These are phyloP conservation scores for Clarkia xantiana DNA, from an alignment of 345 rosid genomes.

Conservation along the genomic window DNA sequence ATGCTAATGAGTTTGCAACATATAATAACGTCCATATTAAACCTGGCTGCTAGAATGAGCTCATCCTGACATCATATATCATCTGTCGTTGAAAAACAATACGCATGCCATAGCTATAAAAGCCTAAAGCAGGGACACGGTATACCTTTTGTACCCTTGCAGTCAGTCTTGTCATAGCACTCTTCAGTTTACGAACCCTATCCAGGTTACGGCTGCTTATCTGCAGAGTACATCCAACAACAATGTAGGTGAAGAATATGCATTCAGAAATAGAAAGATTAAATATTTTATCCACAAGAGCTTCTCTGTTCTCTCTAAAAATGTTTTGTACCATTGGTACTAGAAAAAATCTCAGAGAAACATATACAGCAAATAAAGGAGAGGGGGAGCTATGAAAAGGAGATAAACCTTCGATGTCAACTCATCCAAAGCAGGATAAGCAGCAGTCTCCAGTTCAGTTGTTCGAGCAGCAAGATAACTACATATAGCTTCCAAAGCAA, in stretches of 20 bases:
- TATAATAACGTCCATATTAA: no score
- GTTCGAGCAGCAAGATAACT: slow-evolving; percentile 88
- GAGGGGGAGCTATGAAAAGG: neutral
- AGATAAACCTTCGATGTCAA: slow-evolving; percentile 74
- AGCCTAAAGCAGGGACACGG: neutral
- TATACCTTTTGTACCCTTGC: slow-evolving; percentile 90
- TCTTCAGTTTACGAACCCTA: slow-evolving; percentile 89
- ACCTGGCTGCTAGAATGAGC: no score
- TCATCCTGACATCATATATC: no score
- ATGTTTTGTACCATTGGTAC: no score
- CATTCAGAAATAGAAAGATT: neutral
- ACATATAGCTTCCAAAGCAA: slow-evolving; percentile 89
- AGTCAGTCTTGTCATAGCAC: slow-evolving; percentile 91
- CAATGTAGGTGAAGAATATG: neutral
- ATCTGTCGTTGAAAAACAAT: neutral
- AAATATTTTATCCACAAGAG: no score
- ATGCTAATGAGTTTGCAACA: no score
- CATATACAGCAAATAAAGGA: no score
- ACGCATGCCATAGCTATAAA: neutral
- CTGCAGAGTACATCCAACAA: slow-evolving; percentile 19
- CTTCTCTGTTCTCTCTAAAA: no score
- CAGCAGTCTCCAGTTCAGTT: slow-evolving; percentile 71
- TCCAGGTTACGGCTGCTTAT: slow-evolving; percentile 94
- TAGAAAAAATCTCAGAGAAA: no score
- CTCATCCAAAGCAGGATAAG: slow-evolving; percentile 95